A percentile compares a stretch with the other conserved stretches of the same genome.
Conservation (phyloP, 2,329 filamentous ascomycete genomes). For the Aspergillus persii region DNA sequence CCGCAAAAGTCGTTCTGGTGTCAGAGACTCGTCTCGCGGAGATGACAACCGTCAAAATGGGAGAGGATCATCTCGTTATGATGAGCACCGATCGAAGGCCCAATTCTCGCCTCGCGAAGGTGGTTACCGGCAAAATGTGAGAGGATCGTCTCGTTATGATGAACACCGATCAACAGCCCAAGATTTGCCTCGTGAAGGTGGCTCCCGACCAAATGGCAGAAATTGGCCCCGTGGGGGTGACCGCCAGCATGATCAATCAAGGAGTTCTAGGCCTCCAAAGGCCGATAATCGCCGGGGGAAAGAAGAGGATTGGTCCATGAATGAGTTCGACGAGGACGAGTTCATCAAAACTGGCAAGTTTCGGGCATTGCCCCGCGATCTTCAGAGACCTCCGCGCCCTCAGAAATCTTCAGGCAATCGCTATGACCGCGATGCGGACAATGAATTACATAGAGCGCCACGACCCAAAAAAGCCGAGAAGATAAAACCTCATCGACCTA, state of each 20-base stretch:
- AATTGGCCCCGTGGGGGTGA: not conserved
- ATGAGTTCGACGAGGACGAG: constrained; percentile 28
- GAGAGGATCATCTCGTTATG: not conserved
- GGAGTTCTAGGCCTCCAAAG: not conserved
- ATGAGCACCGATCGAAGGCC: not conserved
- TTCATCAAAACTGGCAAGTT: constrained; percentile 33
- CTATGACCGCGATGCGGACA: not conserved
- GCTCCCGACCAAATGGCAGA: not conserved
- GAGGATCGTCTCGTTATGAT: not conserved
- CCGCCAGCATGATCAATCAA: not conserved
- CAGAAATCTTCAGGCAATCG: not conserved
- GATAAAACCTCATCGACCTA: constrained; percentile 16
- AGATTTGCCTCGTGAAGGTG: not conserved
- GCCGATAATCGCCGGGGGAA: not conserved
- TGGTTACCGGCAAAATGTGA: not conserved
- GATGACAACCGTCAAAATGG: not conserved
- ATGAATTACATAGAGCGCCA: not conserved
- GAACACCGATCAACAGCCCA: not conserved
- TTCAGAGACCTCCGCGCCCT: constrained; percentile 11
- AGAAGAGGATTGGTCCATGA: not conserved
- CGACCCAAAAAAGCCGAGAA: constrained; percentile 1
- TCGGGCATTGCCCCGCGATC: constrained; percentile 22
- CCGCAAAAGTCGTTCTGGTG: constrained; percentile 43
- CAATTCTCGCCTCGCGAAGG: not conserved
- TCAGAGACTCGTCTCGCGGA: not conserved